Conservation (phyloP, 2,329 filamentous ascomycete genomes). For the Aspergillus novofumigatus region DNA sequence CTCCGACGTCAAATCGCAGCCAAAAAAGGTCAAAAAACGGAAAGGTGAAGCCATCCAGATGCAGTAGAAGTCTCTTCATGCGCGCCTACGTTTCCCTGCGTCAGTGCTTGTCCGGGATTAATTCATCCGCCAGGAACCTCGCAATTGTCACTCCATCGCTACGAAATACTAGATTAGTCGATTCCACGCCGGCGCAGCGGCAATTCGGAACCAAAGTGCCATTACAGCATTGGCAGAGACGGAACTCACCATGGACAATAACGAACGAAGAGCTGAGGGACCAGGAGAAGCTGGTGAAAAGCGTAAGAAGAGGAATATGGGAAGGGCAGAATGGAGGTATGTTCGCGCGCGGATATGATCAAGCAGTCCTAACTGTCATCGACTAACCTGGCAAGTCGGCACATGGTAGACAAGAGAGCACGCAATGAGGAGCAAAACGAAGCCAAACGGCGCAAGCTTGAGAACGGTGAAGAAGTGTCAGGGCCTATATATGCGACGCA, state of each 20-base stretch:
- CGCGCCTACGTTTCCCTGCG: conserved; percentile 16
- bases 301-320: conserved; percentile 64
- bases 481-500: conserved; percentile 52
- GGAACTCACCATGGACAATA: conserved; percentile 28
- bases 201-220: not conserved
- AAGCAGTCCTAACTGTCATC: conserved; percentile 7
- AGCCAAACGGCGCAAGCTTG: conserved; percentile 53
- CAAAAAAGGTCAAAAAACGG: conserved; percentile 9
- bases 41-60: conserved; percentile 5
- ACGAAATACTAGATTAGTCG: not conserved
- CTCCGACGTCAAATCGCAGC: conserved; percentile 1
- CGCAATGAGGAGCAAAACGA: conserved; percentile 49
- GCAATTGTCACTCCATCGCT: not conserved
- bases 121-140: not conserved
- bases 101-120: conserved; percentile 14
- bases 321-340: conserved; percentile 62
- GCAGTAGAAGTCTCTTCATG: conserved; percentile 15
- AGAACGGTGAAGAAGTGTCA: conserved; percentile 40
- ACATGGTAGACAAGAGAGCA: conserved; percentile 50
- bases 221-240: not conserved
- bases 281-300: conserved; percentile 31
- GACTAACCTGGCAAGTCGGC: conserved; percentile 52
- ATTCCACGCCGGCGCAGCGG: not conserved
- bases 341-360: conserved; percentile 18
- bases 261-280: conserved; percentile 29